Evolutionary conservation across 768 basidiomycete species (phyloP).

Genomic region (Mycena maculata): DNA sequence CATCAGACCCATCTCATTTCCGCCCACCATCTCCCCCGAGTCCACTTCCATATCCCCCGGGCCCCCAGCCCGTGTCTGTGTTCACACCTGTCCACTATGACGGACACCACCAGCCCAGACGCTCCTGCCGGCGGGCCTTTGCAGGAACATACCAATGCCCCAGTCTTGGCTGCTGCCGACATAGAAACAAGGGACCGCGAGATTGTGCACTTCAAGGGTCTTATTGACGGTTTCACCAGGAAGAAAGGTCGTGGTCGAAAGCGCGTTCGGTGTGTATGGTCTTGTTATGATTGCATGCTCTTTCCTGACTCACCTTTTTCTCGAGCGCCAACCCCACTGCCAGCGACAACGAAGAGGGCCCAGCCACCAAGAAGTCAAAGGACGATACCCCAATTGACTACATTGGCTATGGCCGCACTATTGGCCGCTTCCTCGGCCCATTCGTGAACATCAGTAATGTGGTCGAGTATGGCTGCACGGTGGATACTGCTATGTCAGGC

Average conservation of each 20-base stretch:
- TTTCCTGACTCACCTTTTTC: neutral
- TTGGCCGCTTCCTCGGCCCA: slow-evolving; percentile 1
- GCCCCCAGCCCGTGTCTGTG: neutral
- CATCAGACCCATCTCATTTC: neutral
- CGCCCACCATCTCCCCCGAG: neutral
- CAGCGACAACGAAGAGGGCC: neutral
- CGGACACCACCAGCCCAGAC: neutral
- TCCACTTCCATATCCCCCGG: neutral
- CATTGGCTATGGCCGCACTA: neutral
- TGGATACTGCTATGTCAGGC: neutral
- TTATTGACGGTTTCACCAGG: neutral
- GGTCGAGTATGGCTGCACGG: slow-evolving; percentile 1
- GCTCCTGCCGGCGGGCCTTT: neutral
- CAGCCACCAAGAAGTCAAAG: neutral
- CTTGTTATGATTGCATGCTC: neutral
- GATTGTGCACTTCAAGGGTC: neutral
- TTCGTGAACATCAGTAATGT: neutral
- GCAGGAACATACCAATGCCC: neutral
- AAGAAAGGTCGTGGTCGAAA: neutral
- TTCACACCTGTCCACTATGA: neutral
- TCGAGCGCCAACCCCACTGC: neutral
- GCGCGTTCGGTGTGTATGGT: slow-evolving; percentile 1
- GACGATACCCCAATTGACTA: neutral
- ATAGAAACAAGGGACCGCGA: neutral
- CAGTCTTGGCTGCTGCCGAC: neutral